A percentile compares a stretch with the other conserved stretches of the same genome.
Conservation (phyloP, 2,329 filamentous ascomycete genomes). For the Aspergillus latus region DNA sequence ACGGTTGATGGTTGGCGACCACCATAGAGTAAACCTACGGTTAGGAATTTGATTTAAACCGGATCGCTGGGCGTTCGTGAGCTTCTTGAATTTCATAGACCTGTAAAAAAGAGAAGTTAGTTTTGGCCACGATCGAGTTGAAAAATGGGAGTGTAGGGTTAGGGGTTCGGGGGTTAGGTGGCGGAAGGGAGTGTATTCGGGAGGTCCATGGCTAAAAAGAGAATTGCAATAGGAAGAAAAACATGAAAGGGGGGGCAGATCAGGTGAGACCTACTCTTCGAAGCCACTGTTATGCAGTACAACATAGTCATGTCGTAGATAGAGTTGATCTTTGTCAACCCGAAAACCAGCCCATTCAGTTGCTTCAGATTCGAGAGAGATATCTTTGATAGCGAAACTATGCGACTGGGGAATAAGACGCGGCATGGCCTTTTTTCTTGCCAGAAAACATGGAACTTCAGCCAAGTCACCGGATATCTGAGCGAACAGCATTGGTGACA, state of each 20-base stretch:
- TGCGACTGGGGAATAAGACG: slow-evolving; percentile 28
- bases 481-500: background rate
- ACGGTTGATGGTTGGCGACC: slow-evolving; percentile 89
- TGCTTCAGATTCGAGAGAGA: slow-evolving; percentile 44
- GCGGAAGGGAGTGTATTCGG: background rate
- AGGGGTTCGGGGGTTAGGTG: background rate
- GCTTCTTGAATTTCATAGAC: slow-evolving; percentile 96
- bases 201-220: background rate
- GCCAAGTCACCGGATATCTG: slow-evolving; percentile 1
- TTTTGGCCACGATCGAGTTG: background rate
- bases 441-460: background rate
- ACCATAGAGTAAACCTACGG: slow-evolving; percentile 97
- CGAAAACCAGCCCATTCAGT: slow-evolving; percentile 54
- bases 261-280: slow-evolving; percentile 31
- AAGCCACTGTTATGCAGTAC: slow-evolving; percentile 56
- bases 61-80: slow-evolving; percentile 94
- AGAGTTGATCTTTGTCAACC: slow-evolving; percentile 53
- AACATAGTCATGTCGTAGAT: slow-evolving; percentile 51
- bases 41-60: slow-evolving; percentile 99
- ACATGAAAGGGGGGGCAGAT: background rate
- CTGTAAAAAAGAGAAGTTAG: background rate
- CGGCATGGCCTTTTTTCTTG: slow-evolving; percentile 17
- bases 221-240: background rate
- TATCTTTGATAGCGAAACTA: slow-evolving; percentile 44
- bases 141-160: background rate